A percentile compares a stretch with the other conserved stretches of the same genome.
Evolutionary conservation across 306 rosid species (phyloP).

Genomic region (Pyrus pyrifolia): DNA sequence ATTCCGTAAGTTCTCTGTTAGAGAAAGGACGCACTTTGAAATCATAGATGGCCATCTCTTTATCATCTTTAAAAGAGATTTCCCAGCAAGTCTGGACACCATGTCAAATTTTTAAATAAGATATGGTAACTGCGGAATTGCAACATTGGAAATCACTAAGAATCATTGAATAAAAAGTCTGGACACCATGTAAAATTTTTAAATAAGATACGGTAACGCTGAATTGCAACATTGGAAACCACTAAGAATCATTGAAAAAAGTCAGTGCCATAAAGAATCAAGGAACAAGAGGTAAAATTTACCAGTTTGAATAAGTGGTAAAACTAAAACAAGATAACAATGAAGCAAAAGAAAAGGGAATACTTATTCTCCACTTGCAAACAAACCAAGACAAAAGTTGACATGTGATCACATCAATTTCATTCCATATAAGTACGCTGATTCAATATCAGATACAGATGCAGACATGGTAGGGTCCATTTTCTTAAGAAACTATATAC

Average conservation of each 20-base stretch:
- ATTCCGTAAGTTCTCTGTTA: slow-evolving; percentile 54
- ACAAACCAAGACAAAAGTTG: background rate
- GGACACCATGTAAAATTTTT: slow-evolving; percentile 19
- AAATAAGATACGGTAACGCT: slow-evolving; percentile 33
- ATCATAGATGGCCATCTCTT: slow-evolving; percentile 96
- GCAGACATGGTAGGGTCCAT: background rate
- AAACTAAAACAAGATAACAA: slow-evolving; percentile 7
- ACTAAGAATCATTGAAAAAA: background rate
- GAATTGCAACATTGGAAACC: background rate
- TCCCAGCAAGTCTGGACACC: slow-evolving; percentile 80
- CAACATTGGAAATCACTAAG: background rate
- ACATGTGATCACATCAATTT: background rate
- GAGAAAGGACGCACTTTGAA: slow-evolving; percentile 80
- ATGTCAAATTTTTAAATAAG: slow-evolving; percentile 20
- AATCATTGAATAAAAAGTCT: slow-evolving; percentile 16
- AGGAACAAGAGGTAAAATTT: background rate
- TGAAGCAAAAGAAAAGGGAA: slow-evolving; percentile 1
- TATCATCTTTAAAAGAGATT: slow-evolving; percentile 77
- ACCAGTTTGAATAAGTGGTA: background rate
- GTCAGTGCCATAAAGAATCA: slow-evolving; percentile 5
- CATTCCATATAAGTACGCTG: background rate
- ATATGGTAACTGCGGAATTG: slow-evolving; percentile 25
- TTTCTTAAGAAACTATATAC: background rate
- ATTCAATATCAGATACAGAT: background rate
- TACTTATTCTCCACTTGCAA: background rate